Base-by-base conservation (phyloP, 1,284 basidiomycete genomes). In the Cutaneotrichosporon cutaneum region DNA sequence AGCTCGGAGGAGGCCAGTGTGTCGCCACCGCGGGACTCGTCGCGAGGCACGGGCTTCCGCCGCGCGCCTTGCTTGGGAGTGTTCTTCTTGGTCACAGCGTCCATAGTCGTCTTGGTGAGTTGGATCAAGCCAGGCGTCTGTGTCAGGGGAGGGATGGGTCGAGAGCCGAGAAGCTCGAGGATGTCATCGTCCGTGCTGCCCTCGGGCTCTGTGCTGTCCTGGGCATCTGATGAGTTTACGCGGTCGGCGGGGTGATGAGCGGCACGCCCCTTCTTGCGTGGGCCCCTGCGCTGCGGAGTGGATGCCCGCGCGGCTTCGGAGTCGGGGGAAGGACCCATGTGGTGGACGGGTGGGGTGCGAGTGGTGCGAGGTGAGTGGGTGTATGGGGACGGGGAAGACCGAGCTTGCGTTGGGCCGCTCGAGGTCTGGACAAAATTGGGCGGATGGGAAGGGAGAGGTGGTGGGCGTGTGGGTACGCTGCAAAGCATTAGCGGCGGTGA, bases 91-190 rank as follows among this genome's bases (percentile, higher is more conserved):
- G 62, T n/a, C n/a, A n/a, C 55, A 18, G 59, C 58, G 5, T 62
- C 61, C 54, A 65, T 65, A 45, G 22, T 30, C 27, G 59, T 45
- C 48, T 62, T 60, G n/a, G 58, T 54, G 10, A 65, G 51, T 10
- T 58, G 58, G 4, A 65, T n/a, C 4, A 65, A 36, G 21, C 64
- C 64, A n/a, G 52, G 52, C n/a, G 57, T 32, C 33, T 48, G 39
- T 9, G 24, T 14, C 24, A 45, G 27, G 22, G 22, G n/a, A 11
- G 44, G 35, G 24, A 24, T 50, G 13, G 45, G 47, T 24, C 30
- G 24, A 24, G 58, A 33, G 2, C 73, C 73, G 8, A 75, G 68
- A 13, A 75, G 59, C 53, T 75, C 68, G 33, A 75, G 69, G 33
- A 75, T 58, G 24, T 67, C 67, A n/a, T 70, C 68, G 27, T 66